Evolutionary conservation across 495 filamentous ascomycete species (phyloP).

Genomic region (Aspergillus nanangensis): DNA sequence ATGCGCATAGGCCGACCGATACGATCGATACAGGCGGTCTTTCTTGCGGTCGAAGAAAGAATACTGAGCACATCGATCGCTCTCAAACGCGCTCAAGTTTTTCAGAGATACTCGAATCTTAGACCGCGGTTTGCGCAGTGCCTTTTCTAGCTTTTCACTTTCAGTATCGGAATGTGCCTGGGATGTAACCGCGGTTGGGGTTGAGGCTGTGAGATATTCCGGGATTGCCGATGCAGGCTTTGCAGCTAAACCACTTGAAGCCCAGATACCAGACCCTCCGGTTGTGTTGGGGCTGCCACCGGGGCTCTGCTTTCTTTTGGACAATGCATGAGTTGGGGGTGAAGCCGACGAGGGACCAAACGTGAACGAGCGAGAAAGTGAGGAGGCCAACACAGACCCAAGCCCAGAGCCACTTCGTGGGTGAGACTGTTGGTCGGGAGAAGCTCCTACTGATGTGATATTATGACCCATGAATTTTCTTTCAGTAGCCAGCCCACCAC

Average conservation of each 20-base stretch:
- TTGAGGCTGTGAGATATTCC: constrained; percentile 24
- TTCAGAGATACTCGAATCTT: constrained; percentile 62
- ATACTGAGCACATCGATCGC: constrained; percentile 63
- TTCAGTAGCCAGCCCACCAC: constrained; percentile 31
- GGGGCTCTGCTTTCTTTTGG: constrained; percentile 61
- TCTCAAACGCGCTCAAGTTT: constrained; percentile 73
- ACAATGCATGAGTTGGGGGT: constrained; percentile 45
- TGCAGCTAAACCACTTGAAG: constrained; percentile 54
- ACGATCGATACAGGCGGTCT: constrained; percentile 57
- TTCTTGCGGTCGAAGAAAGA: constrained; percentile 66
- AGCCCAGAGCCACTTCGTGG: constrained; percentile 39
- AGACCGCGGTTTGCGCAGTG: constrained; percentile 21
- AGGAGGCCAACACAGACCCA: constrained; percentile 61
- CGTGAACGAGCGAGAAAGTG: constrained; percentile 66
- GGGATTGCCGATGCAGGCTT: constrained; percentile 27
- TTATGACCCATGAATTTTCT: constrained; percentile 45
- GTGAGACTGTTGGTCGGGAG: constrained; percentile 58
- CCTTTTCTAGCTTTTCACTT: constrained; percentile 28
- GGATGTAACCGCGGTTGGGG: constrained; percentile 23
- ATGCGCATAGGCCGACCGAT: constrained; percentile 76
- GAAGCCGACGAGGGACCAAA: constrained; percentile 64
- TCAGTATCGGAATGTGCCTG: constrained; percentile 43
- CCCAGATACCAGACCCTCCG: constrained; percentile 60
- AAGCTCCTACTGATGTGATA: constrained; percentile 60
- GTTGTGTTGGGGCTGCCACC: constrained; percentile 61